Evolutionary conservation across 495 filamentous ascomycete species (phyloP).

Genomic region (Trichocladium antarcticum): DNA sequence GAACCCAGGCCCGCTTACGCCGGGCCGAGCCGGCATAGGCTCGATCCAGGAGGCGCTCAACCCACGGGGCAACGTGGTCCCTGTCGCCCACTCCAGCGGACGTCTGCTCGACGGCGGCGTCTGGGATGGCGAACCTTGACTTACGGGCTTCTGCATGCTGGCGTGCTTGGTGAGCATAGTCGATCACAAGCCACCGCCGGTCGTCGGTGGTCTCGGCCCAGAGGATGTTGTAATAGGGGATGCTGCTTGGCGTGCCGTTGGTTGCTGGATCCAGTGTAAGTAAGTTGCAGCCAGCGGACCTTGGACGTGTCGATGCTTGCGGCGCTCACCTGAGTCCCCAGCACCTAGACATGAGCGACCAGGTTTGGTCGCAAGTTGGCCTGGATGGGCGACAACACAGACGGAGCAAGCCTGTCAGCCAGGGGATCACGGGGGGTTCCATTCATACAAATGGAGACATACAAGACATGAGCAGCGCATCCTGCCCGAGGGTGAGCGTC

Average conservation of each 20-base stretch:
- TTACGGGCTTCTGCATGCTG: slow-evolving; percentile 17
- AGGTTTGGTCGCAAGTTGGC: slow-evolving; percentile 12
- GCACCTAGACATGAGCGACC: slow-evolving; percentile 15
- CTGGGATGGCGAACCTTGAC: slow-evolving; percentile 18
- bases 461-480: slow-evolving; percentile 18
- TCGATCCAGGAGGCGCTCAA: slow-evolving; percentile 48
- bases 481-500: slow-evolving; percentile 16
- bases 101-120: neutral
- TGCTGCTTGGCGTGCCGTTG: slow-evolving; percentile 22
- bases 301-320: neutral
- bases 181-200: slow-evolving; percentile 54
- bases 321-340: slow-evolving; percentile 10
- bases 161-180: slow-evolving; percentile 48
- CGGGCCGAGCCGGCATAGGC: slow-evolving; percentile 60
- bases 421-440: neutral
- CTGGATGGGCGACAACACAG: slow-evolving; percentile 1
- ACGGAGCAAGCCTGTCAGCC: neutral
- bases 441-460: neutral
- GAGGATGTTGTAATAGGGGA: slow-evolving; percentile 76
- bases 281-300: neutral
- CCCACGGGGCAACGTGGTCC: slow-evolving; percentile 52
- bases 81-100: slow-evolving; percentile 21
- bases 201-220: slow-evolving; percentile 54
- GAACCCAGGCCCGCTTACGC: slow-evolving; percentile 67
- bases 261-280: slow-evolving; percentile 5